Evolutionary conservation across 768 basidiomycete species (phyloP).

Genomic region (Lentinula raphanica): DNA sequence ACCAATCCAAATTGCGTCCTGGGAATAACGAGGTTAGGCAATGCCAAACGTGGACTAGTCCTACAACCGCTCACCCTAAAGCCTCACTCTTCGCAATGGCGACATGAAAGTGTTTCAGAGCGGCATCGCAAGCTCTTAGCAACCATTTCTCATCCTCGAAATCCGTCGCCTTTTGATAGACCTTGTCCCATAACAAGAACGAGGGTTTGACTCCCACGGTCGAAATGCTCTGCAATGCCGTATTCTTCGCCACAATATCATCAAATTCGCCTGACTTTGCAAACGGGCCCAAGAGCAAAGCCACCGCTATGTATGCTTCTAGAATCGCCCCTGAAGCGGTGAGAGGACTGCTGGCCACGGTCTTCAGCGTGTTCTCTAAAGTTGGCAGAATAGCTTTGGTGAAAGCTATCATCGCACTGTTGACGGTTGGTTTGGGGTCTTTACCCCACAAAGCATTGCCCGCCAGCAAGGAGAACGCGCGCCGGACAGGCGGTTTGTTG

Average conservation of each 20-base stretch:
- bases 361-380: conserved; percentile 69
- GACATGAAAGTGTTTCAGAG: conserved; percentile 38
- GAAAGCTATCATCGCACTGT: conserved; percentile 44
- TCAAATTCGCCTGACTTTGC: conserved; percentile 45
- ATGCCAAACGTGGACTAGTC: neutral
- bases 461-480: conserved; percentile 57
- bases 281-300: conserved; percentile 62
- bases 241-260: conserved; percentile 43
- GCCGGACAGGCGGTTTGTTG: conserved; percentile 53
- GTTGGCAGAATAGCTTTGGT: conserved; percentile 50
- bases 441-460: conserved; percentile 52
- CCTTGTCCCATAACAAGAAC: conserved; percentile 85
- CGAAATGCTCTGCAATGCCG: conserved; percentile 40
- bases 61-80: conserved; percentile 42
- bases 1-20: conserved; percentile 62
- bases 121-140: conserved; percentile 54
- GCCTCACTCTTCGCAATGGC: conserved; percentile 50
- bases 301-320: conserved; percentile 78
- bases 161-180: conserved; percentile 54
- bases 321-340: conserved; percentile 60
- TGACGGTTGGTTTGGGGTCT: conserved; percentile 11
- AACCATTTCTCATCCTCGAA: conserved; percentile 72
- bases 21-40: neutral
- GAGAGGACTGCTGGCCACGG: conserved; percentile 54
- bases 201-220: conserved; percentile 65